Percentiles rank a stretch among this genome's conserved stretches.
Conservation (phyloP, 768 basidiomycete genomes). For the Hygrophoropsis aurantiaca region DNA sequence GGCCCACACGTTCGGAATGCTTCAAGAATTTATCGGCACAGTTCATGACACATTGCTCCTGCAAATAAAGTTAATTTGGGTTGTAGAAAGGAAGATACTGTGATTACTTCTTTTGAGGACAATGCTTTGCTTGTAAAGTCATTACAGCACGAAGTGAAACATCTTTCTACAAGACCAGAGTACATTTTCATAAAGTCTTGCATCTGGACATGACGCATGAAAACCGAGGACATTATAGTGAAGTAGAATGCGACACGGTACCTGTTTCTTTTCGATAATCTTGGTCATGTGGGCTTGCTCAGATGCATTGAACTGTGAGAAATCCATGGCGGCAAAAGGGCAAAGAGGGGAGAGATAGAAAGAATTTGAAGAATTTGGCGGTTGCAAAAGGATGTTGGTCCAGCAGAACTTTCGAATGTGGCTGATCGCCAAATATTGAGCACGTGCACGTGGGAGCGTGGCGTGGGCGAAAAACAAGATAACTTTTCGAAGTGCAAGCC, state of each 20-base stretch:
- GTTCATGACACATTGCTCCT: slow-evolving; percentile 90
- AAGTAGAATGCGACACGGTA: slow-evolving; percentile 24
- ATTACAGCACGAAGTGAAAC: slow-evolving; percentile 93
- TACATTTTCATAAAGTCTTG: slow-evolving; percentile 97
- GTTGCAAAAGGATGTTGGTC: slow-evolving; percentile 11
- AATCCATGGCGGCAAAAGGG: slow-evolving; percentile 64
- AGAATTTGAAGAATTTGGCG: slow-evolving; percentile 4
- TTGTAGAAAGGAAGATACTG: neutral
- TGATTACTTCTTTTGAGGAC: slow-evolving; percentile 83
- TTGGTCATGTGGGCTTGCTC: slow-evolving; percentile 97
- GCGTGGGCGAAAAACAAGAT: neutral
- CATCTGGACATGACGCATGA: slow-evolving; percentile 59
- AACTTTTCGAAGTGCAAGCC: neutral
- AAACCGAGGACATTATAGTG: slow-evolving; percentile 2
- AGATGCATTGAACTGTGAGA: slow-evolving; percentile 82
- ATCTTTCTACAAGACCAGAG: slow-evolving; percentile 91
- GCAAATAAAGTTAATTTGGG: slow-evolving; percentile 11
- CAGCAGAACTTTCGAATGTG: slow-evolving; percentile 1
- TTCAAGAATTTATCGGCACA: slow-evolving; percentile 98
- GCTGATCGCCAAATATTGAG: neutral
- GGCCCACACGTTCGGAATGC: slow-evolving; percentile 90
- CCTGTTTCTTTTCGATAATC: slow-evolving; percentile 97
- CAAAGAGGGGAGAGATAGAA: neutral
- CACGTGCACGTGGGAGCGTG: slow-evolving; percentile 4
- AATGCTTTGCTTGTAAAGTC: slow-evolving; percentile 96